Evolutionary conservation across 1,139 yeast species (phyloP).

Genomic region (Hanseniaspora uvarum): DNA sequence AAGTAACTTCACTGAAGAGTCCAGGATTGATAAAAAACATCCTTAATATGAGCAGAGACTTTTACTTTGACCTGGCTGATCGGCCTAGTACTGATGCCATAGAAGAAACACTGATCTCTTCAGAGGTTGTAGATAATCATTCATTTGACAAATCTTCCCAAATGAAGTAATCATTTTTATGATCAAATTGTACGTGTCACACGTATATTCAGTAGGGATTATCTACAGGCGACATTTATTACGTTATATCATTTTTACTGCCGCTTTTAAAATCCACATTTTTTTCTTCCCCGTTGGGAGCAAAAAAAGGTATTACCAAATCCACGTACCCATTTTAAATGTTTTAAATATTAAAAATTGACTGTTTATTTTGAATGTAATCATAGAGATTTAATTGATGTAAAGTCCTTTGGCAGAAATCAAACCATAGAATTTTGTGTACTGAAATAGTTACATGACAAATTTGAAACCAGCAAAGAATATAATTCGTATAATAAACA

Average conservation of each 20-base stretch:
- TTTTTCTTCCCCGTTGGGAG: neutral
- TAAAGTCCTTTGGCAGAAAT: no score
- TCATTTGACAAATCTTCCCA: no score
- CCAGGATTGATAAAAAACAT: neutral
- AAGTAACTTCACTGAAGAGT: neutral
- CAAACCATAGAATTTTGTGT: neutral
- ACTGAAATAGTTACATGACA: neutral
- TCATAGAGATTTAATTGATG: no score
- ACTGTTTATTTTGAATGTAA: no score
- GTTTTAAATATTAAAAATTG: no score
- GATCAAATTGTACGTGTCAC: no score
- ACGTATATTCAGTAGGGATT: no score
- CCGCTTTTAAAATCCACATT: neutral
- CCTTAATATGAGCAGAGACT: neutral
- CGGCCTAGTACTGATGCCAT: neutral
- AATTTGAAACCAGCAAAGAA: slow-evolving; percentile 4
- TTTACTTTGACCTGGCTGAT: neutral
- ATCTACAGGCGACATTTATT: neutral
- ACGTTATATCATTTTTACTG: neutral
- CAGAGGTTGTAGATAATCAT: neutral
- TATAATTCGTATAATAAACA: neutral
- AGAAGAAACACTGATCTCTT: neutral
- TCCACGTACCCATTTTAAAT: neutral
- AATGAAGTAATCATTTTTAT: no score
- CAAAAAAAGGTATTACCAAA: neutral